Percentiles rank a stretch among this genome's conserved stretches.
Evolutionary conservation across 139 green algal genomes (phyloP).

Genomic region (Spirogloea muscicola): DNA sequence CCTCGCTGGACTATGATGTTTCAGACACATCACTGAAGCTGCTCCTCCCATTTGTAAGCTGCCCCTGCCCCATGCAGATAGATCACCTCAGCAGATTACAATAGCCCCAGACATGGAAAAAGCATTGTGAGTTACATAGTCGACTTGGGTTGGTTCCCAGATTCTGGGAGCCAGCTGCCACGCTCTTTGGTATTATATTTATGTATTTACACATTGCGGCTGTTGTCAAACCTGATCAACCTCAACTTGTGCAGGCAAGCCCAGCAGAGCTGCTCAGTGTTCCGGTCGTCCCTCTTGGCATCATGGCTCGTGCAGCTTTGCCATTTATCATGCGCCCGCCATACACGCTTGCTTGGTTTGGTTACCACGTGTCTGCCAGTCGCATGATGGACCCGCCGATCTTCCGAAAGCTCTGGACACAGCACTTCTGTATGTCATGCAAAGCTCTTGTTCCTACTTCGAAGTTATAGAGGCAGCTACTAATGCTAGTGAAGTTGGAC

Average conservation of each 20-base stretch:
- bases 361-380: conserved; percentile 27
- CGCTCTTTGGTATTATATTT: too few relatives aligned
- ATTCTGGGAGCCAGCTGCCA: not conserved
- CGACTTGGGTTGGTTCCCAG: not conserved
- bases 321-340: conserved; percentile 35
- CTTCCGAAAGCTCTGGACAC: conserved; percentile 18
- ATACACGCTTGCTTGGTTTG: conserved; percentile 32
- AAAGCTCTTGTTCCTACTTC: too few relatives aligned
- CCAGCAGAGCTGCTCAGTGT: conserved; percentile 16
- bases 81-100: not conserved
- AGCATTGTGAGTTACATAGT: too few relatives aligned
- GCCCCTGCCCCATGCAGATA: not conserved
- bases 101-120: not conserved
- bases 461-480: too few relatives aligned
- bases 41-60: conserved; percentile 22
- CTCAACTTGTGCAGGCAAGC: conserved; percentile 9
- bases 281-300: conserved; percentile 22
- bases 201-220: too few relatives aligned
- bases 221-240: too few relatives aligned
- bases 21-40: conserved; percentile 39
- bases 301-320: conserved; percentile 18
- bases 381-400: conserved; percentile 31
- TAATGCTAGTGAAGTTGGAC: too few relatives aligned
- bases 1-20: conserved; percentile 28
- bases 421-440: conserved; percentile 46